These are phyloP conservation scores for Rhazya stricta DNA, from an alignment of 257 asterid species.

Conservation along the genomic window DNA sequence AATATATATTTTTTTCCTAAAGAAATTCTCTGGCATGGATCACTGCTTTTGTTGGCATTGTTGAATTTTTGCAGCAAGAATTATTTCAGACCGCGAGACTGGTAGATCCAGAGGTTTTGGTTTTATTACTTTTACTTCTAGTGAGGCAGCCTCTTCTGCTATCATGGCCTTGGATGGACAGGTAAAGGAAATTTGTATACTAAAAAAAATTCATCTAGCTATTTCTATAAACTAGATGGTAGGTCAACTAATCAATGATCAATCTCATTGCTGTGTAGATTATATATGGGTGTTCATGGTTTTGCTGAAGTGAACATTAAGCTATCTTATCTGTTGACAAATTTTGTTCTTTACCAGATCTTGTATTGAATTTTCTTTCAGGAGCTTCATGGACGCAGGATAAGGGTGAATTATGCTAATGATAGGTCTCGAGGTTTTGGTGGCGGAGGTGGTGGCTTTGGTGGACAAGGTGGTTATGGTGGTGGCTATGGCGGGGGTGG, in stretches of 20 bases:
- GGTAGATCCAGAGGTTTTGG: conserved; percentile 91
- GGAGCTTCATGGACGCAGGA: conserved; percentile 75
- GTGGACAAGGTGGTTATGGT: conserved; percentile 13
- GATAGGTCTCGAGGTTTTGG: conserved; percentile 56
- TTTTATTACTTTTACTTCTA: conserved; percentile 52
- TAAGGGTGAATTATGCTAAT: conserved; percentile 67
- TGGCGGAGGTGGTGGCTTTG: conserved; percentile 32
- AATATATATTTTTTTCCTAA: not conserved
- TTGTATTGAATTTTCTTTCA: conserved; percentile 16
- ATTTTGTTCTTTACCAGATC: not conserved
- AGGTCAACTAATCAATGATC: not conserved
- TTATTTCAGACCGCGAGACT: conserved; percentile 68
- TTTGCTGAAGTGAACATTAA: not conserved
- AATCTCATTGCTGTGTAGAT: not conserved
- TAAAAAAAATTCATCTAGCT: no score
- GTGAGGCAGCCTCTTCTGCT: conserved; percentile 82
- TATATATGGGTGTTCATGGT: not conserved
- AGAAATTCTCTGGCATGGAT: not conserved
- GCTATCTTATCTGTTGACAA: not conserved
- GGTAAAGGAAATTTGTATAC: conserved; percentile 29
- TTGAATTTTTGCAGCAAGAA: conserved; percentile 47
- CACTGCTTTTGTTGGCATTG: not conserved
- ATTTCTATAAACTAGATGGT: no score
- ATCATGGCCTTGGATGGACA: conserved; percentile 82
- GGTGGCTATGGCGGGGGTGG: conserved; percentile 3